Evolutionary conservation across 129 eudicot species (phyloP).

Genomic region (Flaveria brownii): DNA sequence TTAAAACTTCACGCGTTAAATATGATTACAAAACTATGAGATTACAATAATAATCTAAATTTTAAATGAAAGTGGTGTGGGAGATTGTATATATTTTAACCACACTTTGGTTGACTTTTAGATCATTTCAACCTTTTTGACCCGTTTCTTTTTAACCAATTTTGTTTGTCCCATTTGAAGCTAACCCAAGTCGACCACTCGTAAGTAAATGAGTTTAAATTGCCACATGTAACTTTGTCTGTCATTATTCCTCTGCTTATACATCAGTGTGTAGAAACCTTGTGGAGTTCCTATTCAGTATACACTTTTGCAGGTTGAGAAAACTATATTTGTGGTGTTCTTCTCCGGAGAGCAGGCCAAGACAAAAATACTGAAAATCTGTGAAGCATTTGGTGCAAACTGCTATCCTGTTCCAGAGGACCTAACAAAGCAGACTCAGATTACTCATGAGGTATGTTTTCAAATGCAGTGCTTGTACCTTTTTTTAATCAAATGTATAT

Average conservation of each 20-base stretch:
- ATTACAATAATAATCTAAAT: not conserved
- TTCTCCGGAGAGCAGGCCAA: conserved; percentile 98
- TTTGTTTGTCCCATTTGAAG: not conserved
- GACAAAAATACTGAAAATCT: conserved; percentile 84
- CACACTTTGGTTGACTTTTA: conserved; percentile 10
- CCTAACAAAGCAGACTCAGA: conserved; percentile 77
- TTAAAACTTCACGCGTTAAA: not conserved
- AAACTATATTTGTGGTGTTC: conserved; percentile 87
- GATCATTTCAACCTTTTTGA: not conserved
- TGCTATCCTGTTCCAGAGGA: conserved; percentile 98
- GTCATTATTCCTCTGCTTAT: not conserved
- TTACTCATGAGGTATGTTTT: conserved; percentile 75
- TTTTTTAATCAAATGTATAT: not conserved
- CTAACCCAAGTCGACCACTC: not conserved
- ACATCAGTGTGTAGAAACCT: conserved; percentile 9
- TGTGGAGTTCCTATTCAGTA: conserved; percentile 1
- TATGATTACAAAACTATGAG: not conserved
- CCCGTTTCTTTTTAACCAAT: not conserved
- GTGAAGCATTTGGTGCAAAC: conserved; percentile 97
- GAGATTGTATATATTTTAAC: conserved; percentile 10
- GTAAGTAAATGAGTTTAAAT: not conserved
- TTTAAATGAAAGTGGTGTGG: not conserved
- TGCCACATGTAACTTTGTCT: not conserved
- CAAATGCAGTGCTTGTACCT: not conserved
- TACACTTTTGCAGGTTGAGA: conserved; percentile 74